Base-by-base conservation (phyloP, 2,329 filamentous ascomycete genomes). In the Coniella vitis region DNA sequence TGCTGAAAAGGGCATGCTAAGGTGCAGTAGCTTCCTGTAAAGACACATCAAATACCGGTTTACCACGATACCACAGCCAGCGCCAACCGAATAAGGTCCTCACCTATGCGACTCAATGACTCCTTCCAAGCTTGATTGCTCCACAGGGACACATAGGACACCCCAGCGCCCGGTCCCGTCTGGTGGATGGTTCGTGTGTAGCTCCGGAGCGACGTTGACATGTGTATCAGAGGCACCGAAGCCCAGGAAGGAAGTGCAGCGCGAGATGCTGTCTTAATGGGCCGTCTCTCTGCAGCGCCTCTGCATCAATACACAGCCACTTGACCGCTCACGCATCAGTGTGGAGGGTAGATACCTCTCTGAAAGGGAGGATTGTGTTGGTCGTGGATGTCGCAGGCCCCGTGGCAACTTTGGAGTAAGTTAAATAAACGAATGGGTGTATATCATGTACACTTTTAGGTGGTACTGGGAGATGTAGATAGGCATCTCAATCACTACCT, bases 201-300 rank as follows among this genome's bases (percentile, higher is more conserved):
- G 13, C 29, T 5, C 25, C 25, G 10, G 25, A 29, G 25, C 25
- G 21, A 34, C 16, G 16, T 22, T 16, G 40, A 34, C 16, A 16
- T 38, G 36, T 31, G 22, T 17, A 17, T 42, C 38, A 41, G 41
- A 47, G 45, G 38, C 45, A 41, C 45, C 41, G 45, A 29, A 38
- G 32, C 45, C 16, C 21, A 36, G 31, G 16, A 16, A 17, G 36
- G 22, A 37, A 17, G 17, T 29, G 32, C 32, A 44, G 32, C 35
- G 32, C n/a, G 31, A 35, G 14, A 36, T 22, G 19, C 19, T 31
- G 35, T 38, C 20, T 32, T 21, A 10, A 16, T 16, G 4, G 19
- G 5, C 21, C 16, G 10, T 38, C 34, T 16, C 42, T 21, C 14
- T 9, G 22, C 32, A 20, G 19, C 43, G 16, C 35, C 16, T 38